These are phyloP conservation scores for Blastocladiella britannica DNA, from an alignment of 192 early-diverging fungal genomes.

Conservation along the genomic window DNA sequence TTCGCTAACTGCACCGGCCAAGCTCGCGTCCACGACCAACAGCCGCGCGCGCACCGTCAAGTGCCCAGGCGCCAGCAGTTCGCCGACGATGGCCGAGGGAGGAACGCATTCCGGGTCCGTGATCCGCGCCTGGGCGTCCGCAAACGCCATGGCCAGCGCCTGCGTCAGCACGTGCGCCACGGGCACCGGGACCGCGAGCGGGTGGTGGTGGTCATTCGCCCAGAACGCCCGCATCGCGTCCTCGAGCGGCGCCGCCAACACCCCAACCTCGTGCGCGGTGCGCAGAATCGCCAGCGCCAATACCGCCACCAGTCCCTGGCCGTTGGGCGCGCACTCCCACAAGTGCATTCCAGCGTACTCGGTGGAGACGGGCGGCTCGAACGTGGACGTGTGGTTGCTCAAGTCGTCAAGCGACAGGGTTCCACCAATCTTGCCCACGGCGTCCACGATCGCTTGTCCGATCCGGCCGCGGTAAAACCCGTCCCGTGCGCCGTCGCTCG, in stretches of 20 bases:
- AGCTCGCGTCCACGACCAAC: not conserved
- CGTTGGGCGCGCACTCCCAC: conserved; percentile 56
- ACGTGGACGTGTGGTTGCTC: conserved; percentile 21
- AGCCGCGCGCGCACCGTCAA: not conserved
- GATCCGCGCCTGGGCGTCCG: conserved; percentile 41
- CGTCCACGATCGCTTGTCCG: conserved; percentile 39
- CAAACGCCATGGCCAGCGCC: conserved; percentile 51
- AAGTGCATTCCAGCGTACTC: conserved; percentile 35
- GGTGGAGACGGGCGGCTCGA: conserved; percentile 34
- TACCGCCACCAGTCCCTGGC: conserved; percentile 47
- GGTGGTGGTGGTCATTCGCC: not conserved
- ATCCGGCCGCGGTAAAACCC: conserved; percentile 51
- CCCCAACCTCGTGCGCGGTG: conserved; percentile 18
- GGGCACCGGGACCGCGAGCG: conserved; percentile 12
- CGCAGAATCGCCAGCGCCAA: conserved; percentile 47
- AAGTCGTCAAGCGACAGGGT: conserved; percentile 46
- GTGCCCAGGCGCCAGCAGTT: not conserved
- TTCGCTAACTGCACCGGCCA: no score
- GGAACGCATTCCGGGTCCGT: conserved; percentile 33
- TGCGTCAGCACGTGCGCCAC: conserved; percentile 52
- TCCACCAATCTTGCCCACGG: conserved; percentile 27
- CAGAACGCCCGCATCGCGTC: no score
- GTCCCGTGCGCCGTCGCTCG: conserved; percentile 24
- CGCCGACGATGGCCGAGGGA: not conserved
- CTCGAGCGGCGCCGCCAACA: conserved; percentile 13